phyloP scores from a whole-genome alignment of 441 rosid genomes.

The Adansonia gregorii region DNA sequence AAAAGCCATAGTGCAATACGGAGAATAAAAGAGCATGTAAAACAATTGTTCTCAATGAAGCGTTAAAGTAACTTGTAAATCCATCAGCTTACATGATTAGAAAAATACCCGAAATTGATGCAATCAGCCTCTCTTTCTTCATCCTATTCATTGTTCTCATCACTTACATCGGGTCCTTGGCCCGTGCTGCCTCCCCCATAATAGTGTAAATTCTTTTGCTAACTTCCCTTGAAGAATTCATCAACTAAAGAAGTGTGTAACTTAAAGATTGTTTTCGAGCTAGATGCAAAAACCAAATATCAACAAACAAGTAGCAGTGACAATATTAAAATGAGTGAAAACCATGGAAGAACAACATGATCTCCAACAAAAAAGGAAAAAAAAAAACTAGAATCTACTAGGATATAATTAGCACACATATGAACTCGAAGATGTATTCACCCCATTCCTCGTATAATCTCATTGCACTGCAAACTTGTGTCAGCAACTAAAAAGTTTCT shows the following conservation, averaged over 20 bases:
- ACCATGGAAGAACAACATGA: too few relatives aligned
- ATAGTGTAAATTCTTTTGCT: conserved; percentile 52
- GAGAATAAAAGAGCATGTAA: neutral
- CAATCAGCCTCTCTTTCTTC: conserved; percentile 49
- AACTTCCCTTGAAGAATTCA: conserved; percentile 65
- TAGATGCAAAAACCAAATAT: neutral
- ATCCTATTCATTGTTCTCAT: conserved; percentile 41
- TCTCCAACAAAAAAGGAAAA: too few relatives aligned
- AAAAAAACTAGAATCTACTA: too few relatives aligned
- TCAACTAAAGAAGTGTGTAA: neutral
- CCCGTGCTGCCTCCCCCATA: conserved; percentile 47
- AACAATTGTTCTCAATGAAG: neutral
- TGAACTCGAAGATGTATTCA: neutral
- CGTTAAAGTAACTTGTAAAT: conserved; percentile 1
- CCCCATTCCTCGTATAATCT: conserved; percentile 2
- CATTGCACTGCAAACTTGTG: neutral
- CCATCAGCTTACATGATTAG: conserved; percentile 15
- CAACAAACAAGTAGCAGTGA: too few relatives aligned
- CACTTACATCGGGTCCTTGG: conserved; percentile 39
- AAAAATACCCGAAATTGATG: conserved; percentile 56
- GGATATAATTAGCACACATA: neutral
- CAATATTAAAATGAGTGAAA: too few relatives aligned
- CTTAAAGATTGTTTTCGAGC: conserved; percentile 1
- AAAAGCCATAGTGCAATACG: neutral
- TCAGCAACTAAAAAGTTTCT: neutral